phyloP scores from a whole-genome alignment of 139 green algal genomes.

The Chlorella sp. region DNA sequence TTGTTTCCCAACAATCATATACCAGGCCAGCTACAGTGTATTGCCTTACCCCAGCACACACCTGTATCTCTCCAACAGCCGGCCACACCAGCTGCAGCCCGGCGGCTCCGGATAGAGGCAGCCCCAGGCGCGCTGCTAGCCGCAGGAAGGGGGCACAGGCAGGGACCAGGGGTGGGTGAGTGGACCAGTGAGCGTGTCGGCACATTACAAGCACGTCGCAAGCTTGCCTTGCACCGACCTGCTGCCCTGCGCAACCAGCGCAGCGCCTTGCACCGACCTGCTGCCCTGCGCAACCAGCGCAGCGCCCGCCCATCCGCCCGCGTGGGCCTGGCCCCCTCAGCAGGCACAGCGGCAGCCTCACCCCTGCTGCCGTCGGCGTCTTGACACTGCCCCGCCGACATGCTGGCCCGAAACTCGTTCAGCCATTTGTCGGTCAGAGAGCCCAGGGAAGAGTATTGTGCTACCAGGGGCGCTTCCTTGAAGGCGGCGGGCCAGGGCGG shows the following conservation, averaged over 20 bases:
- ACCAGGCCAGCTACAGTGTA: too few species aligned
- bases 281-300: too few species aligned
- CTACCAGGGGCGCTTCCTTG: conserved; percentile 49
- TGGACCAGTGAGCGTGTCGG: not conserved
- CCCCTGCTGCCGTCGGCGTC: not conserved
- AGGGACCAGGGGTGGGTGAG: not conserved
- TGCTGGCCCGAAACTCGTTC: conserved; percentile 61
- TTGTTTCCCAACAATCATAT: too few species aligned
- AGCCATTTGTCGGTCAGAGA: conserved; percentile 73
- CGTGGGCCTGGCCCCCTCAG: not conserved
- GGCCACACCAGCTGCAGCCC: conserved; percentile 76
- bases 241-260: not conserved
- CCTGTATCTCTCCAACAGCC: conserved; percentile 59
- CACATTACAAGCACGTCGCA: not conserved
- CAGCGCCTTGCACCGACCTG: too few species aligned
- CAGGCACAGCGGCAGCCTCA: not conserved
- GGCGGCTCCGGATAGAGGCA: not conserved
- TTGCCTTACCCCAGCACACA: not conserved
- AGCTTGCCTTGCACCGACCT: too few species aligned
- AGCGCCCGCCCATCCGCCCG: not conserved
- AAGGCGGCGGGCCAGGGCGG: conserved; percentile 46
- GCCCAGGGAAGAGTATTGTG: conserved; percentile 80
- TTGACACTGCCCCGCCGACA: conserved; percentile 54
- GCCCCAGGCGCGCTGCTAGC: conserved; percentile 16
- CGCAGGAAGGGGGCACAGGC: not conserved